Evolutionary conservation across 2,329 filamentous ascomycete species (phyloP).

Genomic region (Paraphoma sp.): DNA sequence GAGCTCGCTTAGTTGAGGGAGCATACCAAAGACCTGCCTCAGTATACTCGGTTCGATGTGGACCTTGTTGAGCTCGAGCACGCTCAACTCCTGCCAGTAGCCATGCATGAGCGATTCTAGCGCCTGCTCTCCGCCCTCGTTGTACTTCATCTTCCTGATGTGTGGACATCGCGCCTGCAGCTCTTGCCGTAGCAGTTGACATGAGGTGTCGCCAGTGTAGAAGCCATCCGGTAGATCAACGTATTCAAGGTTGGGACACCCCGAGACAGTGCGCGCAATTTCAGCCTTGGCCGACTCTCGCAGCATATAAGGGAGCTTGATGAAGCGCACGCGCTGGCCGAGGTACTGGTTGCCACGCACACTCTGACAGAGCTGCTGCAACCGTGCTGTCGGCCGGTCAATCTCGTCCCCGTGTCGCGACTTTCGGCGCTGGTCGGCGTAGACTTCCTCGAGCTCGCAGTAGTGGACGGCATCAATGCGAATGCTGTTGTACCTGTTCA

Average conservation of each 20-base stretch:
- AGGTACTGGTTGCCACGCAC: slow-evolving; percentile 78
- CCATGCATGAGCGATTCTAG: slow-evolving; percentile 73
- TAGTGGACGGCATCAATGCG: slow-evolving; percentile 95
- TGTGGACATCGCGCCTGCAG: slow-evolving; percentile 83
- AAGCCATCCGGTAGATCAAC: slow-evolving; percentile 90
- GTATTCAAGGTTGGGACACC: slow-evolving; percentile 83
- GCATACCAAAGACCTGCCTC: slow-evolving; percentile 71
- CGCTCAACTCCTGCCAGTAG: slow-evolving; percentile 74
- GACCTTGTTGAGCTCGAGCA: slow-evolving; percentile 72
- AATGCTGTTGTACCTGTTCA: slow-evolving; percentile 78
- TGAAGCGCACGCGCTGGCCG: slow-evolving; percentile 73
- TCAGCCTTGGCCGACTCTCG: slow-evolving; percentile 85
- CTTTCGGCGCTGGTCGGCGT: slow-evolving; percentile 72
- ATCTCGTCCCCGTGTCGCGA: slow-evolving; percentile 76
- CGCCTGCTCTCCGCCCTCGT: slow-evolving; percentile 76
- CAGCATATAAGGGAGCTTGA: slow-evolving; percentile 95
- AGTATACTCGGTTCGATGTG: slow-evolving; percentile 74
- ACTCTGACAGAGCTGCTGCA: slow-evolving; percentile 80
- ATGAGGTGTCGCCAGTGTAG: slow-evolving; percentile 79
- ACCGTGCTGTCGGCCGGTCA: slow-evolving; percentile 76
- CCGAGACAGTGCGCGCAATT: slow-evolving; percentile 83
- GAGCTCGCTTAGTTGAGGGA: slow-evolving; percentile 73
- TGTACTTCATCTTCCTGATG: slow-evolving; percentile 88
- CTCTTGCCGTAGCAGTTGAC: slow-evolving; percentile 79
- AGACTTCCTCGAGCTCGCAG: slow-evolving; percentile 82